Conservation (phyloP, 2,329 filamentous ascomycete species). For the Colletotrichum tanaceti region DNA sequence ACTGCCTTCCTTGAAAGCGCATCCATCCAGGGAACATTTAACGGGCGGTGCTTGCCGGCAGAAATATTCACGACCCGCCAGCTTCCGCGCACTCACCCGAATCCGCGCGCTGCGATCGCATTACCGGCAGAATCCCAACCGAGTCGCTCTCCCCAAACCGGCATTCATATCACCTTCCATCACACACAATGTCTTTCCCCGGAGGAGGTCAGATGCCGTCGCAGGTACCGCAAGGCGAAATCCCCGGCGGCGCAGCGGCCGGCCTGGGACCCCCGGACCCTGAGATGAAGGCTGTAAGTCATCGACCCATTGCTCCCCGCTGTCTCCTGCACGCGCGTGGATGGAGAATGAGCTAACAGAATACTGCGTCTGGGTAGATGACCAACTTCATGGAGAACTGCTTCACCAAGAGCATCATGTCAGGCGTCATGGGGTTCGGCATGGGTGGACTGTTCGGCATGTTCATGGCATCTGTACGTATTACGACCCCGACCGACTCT, state of each 20-base stretch:
- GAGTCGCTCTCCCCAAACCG: not conserved
- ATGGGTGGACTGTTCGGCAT: slow-evolving; percentile 94
- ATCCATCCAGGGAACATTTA: not conserved
- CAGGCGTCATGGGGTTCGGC: slow-evolving; percentile 92
- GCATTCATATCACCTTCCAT: not conserved
- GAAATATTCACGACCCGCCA: slow-evolving; percentile 51
- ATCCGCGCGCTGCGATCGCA: slow-evolving; percentile 30
- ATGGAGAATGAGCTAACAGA: slow-evolving; percentile 2
- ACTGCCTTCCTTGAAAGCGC: not conserved
- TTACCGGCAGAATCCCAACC: not conserved
- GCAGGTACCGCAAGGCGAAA: slow-evolving; percentile 38
- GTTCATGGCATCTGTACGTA: slow-evolving; percentile 93
- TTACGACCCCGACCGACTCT: slow-evolving; percentile 39
- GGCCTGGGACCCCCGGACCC: slow-evolving; percentile 59
- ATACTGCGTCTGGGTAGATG: slow-evolving; percentile 65
- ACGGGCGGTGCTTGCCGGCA: slow-evolving; percentile 54
- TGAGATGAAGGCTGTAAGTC: slow-evolving; percentile 62
- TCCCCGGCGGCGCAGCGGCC: slow-evolving; percentile 42
- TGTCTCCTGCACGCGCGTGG: not conserved
- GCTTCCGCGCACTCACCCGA: slow-evolving; percentile 17
- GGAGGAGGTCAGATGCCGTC: slow-evolving; percentile 40
- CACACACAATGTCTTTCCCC: slow-evolving; percentile 54
- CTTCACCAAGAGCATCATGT: slow-evolving; percentile 86
- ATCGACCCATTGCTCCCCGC: not conserved
- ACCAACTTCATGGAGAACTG: slow-evolving; percentile 92